Percentiles rank a stretch among this genome's conserved stretches.
Evolutionary conservation across 768 basidiomycete genomes (phyloP).

Genomic region (Naganishia randhawae): DNA sequence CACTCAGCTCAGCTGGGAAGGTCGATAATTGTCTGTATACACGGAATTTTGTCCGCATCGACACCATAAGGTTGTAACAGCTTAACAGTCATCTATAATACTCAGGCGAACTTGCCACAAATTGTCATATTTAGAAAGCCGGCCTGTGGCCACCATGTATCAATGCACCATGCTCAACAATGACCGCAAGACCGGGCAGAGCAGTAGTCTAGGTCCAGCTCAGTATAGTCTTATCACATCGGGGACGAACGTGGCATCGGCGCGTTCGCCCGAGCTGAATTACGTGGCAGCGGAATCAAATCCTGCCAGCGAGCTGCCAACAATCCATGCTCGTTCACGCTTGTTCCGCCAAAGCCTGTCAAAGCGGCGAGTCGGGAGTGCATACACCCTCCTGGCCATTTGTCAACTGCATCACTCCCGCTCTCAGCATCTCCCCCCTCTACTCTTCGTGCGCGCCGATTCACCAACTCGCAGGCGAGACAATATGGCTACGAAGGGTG

Average conservation of each 20-base stretch:
- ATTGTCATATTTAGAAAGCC: neutral
- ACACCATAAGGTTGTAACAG: neutral
- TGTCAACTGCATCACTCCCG: neutral
- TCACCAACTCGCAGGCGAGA: neutral
- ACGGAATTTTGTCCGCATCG: neutral
- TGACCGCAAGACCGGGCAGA: no score
- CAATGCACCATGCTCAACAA: no score
- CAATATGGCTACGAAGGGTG: conserved; percentile 48
- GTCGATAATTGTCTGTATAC: neutral
- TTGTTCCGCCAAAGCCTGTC: neutral
- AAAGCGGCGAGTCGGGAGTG: neutral
- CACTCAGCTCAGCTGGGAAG: conserved; percentile 25
- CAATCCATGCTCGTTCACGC: neutral
- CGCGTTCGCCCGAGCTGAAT: no score
- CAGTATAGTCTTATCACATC: no score
- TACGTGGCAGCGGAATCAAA: neutral
- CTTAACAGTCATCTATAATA: neutral
- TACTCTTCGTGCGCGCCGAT: no score
- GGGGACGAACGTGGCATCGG: no score
- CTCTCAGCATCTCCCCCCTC: neutral
- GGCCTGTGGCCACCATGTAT: neutral
- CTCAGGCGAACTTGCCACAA: no score
- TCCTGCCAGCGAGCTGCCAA: neutral
- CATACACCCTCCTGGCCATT: neutral
- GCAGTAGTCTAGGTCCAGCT: no score